These are phyloP conservation scores for Aspergillus pseudonomiae DNA, from an alignment of 2,329 filamentous ascomycete species.

Conservation along the genomic window DNA sequence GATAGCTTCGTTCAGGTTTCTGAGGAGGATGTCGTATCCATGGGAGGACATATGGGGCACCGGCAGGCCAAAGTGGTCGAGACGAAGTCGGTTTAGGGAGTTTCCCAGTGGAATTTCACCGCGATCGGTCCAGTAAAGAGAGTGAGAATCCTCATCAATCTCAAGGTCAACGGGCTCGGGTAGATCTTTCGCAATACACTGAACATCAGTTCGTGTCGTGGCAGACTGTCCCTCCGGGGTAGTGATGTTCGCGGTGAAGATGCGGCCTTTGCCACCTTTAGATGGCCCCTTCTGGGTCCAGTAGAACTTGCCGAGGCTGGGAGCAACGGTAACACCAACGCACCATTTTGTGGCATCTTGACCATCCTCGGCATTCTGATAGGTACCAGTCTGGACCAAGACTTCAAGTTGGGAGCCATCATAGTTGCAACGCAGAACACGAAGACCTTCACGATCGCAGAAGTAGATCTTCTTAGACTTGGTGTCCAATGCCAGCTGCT, in stretches of 20 bases:
- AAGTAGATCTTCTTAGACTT: constrained; percentile 40
- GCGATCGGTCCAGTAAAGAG: constrained; percentile 64
- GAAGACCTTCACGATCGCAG: constrained; percentile 49
- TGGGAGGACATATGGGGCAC: not conserved
- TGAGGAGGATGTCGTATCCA: not conserved
- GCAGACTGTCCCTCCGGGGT: constrained; percentile 39
- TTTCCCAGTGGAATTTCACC: constrained; percentile 61
- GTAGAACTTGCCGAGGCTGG: constrained; percentile 52
- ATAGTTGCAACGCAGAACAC: constrained; percentile 39
- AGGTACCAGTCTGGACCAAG: constrained; percentile 37
- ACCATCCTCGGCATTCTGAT: constrained; percentile 33
- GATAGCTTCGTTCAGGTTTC: constrained; percentile 5
- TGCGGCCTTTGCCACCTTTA: constrained; percentile 56
- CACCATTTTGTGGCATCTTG: constrained; percentile 46
- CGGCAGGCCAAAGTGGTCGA: not conserved
- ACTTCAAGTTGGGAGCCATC: constrained; percentile 40
- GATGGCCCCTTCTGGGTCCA: constrained; percentile 64
- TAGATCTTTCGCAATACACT: constrained; percentile 47
- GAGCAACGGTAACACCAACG: constrained; percentile 58
- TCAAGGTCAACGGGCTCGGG: constrained; percentile 63
- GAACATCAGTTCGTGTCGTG: constrained; percentile 45
- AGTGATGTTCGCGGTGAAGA: constrained; percentile 54
- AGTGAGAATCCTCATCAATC: constrained; percentile 50
- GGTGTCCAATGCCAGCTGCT: constrained; percentile 43
- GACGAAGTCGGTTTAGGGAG: constrained; percentile 48